Conservation (phyloP, 306 rosid genomes). For the Macrotyloma uniflorum region DNA sequence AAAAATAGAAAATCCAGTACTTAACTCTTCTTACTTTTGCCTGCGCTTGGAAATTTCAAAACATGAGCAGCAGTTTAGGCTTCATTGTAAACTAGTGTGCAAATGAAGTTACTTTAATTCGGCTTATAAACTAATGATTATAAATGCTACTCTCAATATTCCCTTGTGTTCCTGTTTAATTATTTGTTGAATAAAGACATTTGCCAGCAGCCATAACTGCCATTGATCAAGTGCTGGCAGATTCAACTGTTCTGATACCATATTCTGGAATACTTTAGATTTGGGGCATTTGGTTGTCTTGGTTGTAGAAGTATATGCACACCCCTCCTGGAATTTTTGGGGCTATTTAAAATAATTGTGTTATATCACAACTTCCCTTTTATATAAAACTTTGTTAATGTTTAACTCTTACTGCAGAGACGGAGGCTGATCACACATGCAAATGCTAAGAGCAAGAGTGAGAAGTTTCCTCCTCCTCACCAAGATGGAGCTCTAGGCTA, state of each 20-base stretch:
- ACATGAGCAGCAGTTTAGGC: background rate
- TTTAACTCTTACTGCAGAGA: slow-evolving; percentile 58
- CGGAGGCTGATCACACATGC: slow-evolving; percentile 90
- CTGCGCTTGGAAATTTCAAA: background rate
- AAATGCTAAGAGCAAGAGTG: slow-evolving; percentile 98
- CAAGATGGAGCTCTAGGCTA: slow-evolving; percentile 96
- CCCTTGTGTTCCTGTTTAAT: background rate
- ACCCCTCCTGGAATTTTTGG: background rate
- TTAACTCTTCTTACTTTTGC: background rate
- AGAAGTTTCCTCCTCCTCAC: slow-evolving; percentile 99
- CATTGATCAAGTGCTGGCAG: background rate
- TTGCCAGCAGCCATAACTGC: background rate
- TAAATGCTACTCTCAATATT: background rate
- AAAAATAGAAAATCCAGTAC: background rate
- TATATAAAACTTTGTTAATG: background rate
- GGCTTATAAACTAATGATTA: background rate
- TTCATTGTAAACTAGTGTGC: background rate
- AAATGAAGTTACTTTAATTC: slow-evolving; percentile 3
- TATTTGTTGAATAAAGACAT: background rate
- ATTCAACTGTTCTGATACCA: background rate
- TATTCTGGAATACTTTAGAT: background rate
- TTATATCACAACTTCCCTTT: background rate
- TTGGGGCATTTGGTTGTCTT: slow-evolving; percentile 5
- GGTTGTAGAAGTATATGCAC: background rate
- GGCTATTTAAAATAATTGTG: slow-evolving; percentile 17